These are phyloP conservation scores for Pseudomicrostroma phylloplanum DNA, from an alignment of 1,284 basidiomycete species.

Conservation along the genomic window DNA sequence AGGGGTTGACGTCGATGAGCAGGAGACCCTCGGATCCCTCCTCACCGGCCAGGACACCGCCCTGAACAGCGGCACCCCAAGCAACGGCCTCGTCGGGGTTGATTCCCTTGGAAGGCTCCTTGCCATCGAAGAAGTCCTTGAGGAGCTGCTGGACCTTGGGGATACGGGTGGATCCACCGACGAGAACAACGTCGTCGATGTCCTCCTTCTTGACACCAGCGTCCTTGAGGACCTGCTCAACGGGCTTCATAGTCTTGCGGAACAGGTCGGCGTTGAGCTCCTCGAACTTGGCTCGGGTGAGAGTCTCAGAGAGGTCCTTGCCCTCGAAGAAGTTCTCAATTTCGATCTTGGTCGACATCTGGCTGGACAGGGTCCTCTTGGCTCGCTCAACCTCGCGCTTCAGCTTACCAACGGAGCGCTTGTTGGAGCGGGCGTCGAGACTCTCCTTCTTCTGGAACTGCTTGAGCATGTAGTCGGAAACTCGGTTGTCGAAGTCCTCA, in stretches of 20 bases:
- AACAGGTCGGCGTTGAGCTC: slow-evolving; percentile 98
- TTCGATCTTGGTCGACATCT: slow-evolving; percentile 67
- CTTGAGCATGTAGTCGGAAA: slow-evolving; percentile 50
- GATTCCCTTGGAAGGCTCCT: slow-evolving; percentile 85
- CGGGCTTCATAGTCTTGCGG: slow-evolving; percentile 98
- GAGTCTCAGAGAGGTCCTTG: slow-evolving; percentile 92
- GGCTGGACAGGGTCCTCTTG: slow-evolving; percentile 85
- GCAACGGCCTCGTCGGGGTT: slow-evolving; percentile 74
- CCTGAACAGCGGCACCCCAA: slow-evolving; percentile 94
- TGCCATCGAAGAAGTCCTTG: slow-evolving; percentile 82
- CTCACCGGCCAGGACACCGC: slow-evolving; percentile 86
- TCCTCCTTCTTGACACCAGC: slow-evolving; percentile 96
- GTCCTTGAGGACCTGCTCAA: slow-evolving; percentile 97
- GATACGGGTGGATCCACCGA: slow-evolving; percentile 97
- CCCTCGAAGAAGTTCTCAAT: slow-evolving; percentile 83
- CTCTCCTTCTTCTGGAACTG: slow-evolving; percentile 51
- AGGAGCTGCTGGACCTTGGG: slow-evolving; percentile 96
- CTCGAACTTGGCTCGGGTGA: slow-evolving; percentile 97
- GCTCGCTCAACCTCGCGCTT: slow-evolving; percentile 98
- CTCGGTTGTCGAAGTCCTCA: slow-evolving; percentile 93
- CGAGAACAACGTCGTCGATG: slow-evolving; percentile 78
- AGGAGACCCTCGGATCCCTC: slow-evolving; percentile 74
- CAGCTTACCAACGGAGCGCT: slow-evolving; percentile 88
- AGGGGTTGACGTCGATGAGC: slow-evolving; percentile 89
- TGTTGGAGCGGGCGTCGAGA: slow-evolving; percentile 72